A percentile compares a stretch with the other conserved stretches of the same genome.
These are phyloP conservation scores for Ogataea sp. DNA, from an alignment of 805 yeast genomes.

Conservation along the genomic window DNA sequence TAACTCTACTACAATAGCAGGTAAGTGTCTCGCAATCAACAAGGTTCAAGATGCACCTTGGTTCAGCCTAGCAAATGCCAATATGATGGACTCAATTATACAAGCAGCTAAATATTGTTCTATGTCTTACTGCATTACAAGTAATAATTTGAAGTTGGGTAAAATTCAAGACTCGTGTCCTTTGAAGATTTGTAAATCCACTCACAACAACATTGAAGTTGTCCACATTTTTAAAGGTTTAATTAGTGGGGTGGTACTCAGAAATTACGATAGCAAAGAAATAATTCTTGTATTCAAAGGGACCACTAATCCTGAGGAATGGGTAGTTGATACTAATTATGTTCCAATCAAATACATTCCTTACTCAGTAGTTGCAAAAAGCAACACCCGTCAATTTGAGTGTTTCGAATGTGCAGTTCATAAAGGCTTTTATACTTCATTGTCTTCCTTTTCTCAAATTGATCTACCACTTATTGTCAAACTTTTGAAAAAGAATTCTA, in stretches of 20 bases:
- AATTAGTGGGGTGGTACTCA: slow-evolving; percentile 49
- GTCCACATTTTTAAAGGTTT: slow-evolving; percentile 32
- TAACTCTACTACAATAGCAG: too few relatives aligned
- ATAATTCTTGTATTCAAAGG: slow-evolving; percentile 56
- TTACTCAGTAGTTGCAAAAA: slow-evolving; percentile 10
- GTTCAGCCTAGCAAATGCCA: too few relatives aligned
- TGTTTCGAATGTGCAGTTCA: slow-evolving; percentile 56
- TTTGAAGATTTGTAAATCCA: slow-evolving; percentile 20
- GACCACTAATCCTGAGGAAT: slow-evolving; percentile 50
- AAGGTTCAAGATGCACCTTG: too few relatives aligned
- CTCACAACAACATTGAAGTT: slow-evolving; percentile 19
- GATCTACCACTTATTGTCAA: slow-evolving; percentile 29
- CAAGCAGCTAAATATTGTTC: slow-evolving; percentile 25
- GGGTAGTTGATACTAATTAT: slow-evolving; percentile 50
- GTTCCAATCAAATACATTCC: slow-evolving; percentile 42
- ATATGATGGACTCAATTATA: slow-evolving; percentile 14
- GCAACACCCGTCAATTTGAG: slow-evolving; percentile 12
- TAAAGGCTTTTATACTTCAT: slow-evolving; percentile 49
- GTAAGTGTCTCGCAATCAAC: too few relatives aligned
- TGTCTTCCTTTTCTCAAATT: slow-evolving; percentile 30
- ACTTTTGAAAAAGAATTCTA: slow-evolving; percentile 30
- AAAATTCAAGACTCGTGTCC: slow-evolving; percentile 27
- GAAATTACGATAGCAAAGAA: slow-evolving; percentile 34
- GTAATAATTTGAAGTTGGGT: slow-evolving; percentile 13
- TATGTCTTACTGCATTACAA: slow-evolving; percentile 26